Conservation (phyloP, 495 filamentous ascomycete genomes). For the Neurospora terricola region DNA sequence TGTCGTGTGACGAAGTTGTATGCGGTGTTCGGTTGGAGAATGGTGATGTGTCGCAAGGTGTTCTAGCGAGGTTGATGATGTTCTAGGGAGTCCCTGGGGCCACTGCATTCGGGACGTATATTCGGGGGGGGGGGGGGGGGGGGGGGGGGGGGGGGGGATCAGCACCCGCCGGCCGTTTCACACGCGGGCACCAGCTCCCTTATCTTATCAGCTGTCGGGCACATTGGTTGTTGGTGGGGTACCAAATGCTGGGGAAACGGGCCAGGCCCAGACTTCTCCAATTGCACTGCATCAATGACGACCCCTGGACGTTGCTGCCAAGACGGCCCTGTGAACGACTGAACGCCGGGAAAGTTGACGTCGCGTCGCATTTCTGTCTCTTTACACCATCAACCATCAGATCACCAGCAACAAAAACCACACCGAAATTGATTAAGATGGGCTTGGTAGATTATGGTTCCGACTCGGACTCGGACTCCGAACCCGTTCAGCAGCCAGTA, state of each 20-base stretch:
- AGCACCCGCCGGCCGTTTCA: neutral
- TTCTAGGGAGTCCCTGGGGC: neutral
- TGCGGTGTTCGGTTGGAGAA: neutral
- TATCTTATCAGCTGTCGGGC: neutral
- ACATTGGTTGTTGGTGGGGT: neutral
- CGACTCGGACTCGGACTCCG: slow-evolving; percentile 69
- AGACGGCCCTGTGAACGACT: neutral
- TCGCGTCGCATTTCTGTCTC: neutral
- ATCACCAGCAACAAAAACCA: neutral
- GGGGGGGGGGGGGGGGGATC: too few species aligned
- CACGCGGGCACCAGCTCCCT: neutral
- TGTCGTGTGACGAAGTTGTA: neutral
- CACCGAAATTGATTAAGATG: slow-evolving; percentile 37
- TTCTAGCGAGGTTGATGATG: neutral
- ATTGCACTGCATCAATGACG: neutral
- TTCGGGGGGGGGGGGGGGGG: too few species aligned
- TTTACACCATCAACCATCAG: neutral
- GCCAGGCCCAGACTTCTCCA: neutral
- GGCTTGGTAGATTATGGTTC: slow-evolving; percentile 65
- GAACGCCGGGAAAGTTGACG: neutral
- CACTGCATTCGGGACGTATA: neutral
- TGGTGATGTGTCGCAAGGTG: neutral
- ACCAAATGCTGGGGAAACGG: neutral
- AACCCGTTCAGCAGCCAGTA: slow-evolving; percentile 38
- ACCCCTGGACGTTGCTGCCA: neutral